A percentile compares a stretch with the other conserved stretches of the same genome.
Conservation (phyloP, 2,329 filamentous ascomycete species). For the Harringtonia aguacate region DNA sequence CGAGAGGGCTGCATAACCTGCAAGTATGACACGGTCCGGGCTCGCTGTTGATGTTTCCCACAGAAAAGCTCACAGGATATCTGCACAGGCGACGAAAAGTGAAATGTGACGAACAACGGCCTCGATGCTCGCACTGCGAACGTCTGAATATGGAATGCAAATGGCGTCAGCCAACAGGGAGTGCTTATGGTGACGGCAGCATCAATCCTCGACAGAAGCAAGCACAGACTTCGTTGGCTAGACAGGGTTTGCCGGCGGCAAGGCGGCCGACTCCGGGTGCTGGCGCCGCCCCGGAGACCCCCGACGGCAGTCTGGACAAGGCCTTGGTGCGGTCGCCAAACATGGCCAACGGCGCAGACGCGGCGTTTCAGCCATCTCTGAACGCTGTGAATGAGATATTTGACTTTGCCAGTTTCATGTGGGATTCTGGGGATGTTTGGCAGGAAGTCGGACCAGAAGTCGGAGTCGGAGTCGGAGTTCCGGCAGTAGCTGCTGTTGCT, state of each 20-base stretch:
- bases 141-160: slow-evolving; percentile 41
- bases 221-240: background rate
- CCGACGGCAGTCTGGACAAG: background rate
- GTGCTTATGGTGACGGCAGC: background rate
- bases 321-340: background rate
- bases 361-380: background rate
- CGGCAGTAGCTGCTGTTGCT: background rate
- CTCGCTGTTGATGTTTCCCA: no score
- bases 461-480: background rate
- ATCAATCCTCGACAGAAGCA: no score
- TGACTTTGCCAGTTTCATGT: slow-evolving; percentile 38
- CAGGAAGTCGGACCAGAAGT: slow-evolving; percentile 14
- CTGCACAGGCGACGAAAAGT: slow-evolving; percentile 33
- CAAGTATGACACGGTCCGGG: slow-evolving; percentile 20
- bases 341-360: background rate
- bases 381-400: slow-evolving; percentile 30
- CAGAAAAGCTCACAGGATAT: no score
- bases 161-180: slow-evolving; percentile 23
- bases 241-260: background rate
- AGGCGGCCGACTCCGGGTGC: background rate
- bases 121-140: slow-evolving; percentile 41
- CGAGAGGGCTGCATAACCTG: slow-evolving; percentile 35
- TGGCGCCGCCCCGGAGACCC: background rate
- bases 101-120: slow-evolving; percentile 41
- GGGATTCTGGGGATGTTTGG: slow-evolving; percentile 28